Percentiles rank a stretch among this genome's conserved stretches.
Evolutionary conservation across 129 eudicot genomes (phyloP).

Genomic region (Apium graveolens): DNA sequence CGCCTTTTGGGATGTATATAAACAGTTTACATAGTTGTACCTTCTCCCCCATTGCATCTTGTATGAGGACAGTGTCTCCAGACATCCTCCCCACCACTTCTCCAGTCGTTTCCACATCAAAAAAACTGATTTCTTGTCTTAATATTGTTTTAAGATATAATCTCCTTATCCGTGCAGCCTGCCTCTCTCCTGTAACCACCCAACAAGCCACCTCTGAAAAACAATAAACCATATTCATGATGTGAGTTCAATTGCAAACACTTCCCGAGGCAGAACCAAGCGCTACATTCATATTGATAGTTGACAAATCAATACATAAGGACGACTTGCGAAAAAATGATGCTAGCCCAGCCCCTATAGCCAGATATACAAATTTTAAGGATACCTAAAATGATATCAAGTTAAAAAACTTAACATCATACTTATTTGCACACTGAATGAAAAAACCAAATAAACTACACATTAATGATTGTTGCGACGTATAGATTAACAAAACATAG

Average conservation of each 20-base stretch:
- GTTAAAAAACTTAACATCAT: neutral
- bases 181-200: too few relatives aligned
- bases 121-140: too few relatives aligned
- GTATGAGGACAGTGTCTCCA: too few relatives aligned
- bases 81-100: too few relatives aligned
- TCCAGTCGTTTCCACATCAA: constrained; percentile 3
- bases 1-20: neutral
- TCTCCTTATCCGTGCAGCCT: too few relatives aligned
- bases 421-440: neutral
- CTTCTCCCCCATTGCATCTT: too few relatives aligned
- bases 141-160: too few relatives aligned
- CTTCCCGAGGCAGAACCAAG: neutral
- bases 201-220: constrained; percentile 2
- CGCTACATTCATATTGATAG: neutral
- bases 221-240: neutral
- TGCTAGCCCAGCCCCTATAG: constrained; percentile 63
- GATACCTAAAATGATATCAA: constrained; percentile 35
- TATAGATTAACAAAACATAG: too few relatives aligned
- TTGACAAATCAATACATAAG: neutral
- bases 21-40: too few relatives aligned
- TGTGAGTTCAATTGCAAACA: neutral
- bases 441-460: neutral
- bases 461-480: neutral
- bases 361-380: constrained; percentile 64
- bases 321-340: constrained; percentile 67